Evolutionary conservation across 305 asterid genomes (phyloP).

Genomic region (Nicotiana rustica): DNA sequence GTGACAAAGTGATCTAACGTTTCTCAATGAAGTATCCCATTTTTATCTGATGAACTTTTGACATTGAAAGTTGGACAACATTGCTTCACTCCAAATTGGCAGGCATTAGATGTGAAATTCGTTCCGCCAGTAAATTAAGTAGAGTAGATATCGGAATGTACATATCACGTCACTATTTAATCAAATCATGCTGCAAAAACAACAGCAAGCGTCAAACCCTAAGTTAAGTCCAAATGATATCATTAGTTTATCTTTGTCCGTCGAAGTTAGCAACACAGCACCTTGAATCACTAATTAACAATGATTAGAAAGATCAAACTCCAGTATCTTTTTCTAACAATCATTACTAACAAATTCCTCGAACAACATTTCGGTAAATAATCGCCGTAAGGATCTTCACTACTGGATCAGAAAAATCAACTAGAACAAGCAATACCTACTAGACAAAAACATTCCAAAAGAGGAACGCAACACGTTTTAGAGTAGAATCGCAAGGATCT

Average conservation of each 20-base stretch:
- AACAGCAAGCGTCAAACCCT: constrained; percentile 21
- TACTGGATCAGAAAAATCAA: constrained; percentile 29
- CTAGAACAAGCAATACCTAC: constrained; percentile 3
- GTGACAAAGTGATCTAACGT: not conserved
- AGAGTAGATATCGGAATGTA: not conserved
- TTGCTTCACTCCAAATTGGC: not conserved
- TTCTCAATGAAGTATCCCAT: not conserved
- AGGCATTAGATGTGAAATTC: not conserved
- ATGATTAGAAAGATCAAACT: not conserved
- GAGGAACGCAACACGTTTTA: not conserved
- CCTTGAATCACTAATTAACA: not conserved
- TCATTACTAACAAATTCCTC: not conserved
- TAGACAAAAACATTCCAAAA: not conserved
- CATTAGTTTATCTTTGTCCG: not conserved
- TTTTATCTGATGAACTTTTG: not conserved
- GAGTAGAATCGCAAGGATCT: constrained; percentile 22
- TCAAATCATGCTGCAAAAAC: not conserved
- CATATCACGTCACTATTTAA: not conserved
- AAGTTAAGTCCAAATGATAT: not conserved
- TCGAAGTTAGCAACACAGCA: not conserved
- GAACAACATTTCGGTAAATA: not conserved
- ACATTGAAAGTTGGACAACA: not conserved
- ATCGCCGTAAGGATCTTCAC: not conserved
- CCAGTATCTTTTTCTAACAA: not conserved
- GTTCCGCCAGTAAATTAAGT: not conserved